Conservation (phyloP, 139 green algal species). For the Nannochloris sp. region DNA sequence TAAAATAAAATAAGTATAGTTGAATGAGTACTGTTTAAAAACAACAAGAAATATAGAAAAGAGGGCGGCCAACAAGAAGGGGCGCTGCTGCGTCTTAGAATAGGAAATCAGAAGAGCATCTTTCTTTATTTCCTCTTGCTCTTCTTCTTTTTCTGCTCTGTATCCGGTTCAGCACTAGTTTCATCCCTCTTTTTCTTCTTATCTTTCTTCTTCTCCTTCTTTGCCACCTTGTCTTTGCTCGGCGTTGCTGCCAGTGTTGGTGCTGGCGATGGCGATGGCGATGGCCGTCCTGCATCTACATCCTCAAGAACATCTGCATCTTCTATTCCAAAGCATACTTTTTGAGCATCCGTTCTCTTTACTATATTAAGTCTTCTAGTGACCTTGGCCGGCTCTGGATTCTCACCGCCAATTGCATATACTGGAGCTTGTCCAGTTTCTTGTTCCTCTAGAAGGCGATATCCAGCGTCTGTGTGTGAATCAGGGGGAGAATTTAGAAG, state of each 20-base stretch:
- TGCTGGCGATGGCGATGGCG: too few species aligned
- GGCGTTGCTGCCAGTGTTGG: background rate
- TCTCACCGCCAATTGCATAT: background rate
- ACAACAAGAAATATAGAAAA: background rate
- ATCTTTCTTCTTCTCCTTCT: background rate
- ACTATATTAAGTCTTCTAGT: slow-evolving; percentile 5
- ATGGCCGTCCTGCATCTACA: too few species aligned
- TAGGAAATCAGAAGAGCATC: too few species aligned
- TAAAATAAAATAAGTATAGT: too few species aligned
- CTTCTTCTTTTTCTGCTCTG: background rate
- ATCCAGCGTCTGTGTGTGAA: slow-evolving; percentile 1
- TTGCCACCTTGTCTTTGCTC: background rate
- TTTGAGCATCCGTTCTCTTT: background rate
- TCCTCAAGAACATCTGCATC: background rate
- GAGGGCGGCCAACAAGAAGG: background rate
- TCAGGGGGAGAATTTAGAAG: background rate
- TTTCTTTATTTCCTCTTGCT: background rate
- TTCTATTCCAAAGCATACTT: slow-evolving; percentile 10
- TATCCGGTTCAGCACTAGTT: background rate
- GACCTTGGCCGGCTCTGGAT: background rate
- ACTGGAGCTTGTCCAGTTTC: background rate
- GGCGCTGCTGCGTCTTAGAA: too few species aligned
- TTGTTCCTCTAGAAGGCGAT: slow-evolving; percentile 3
- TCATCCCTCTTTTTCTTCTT: background rate
- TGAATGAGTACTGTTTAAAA: too few species aligned